These are phyloP conservation scores for Phytophthora colocasiae DNA, from an alignment of 352 stramenopile genomes.

Conservation along the genomic window DNA sequence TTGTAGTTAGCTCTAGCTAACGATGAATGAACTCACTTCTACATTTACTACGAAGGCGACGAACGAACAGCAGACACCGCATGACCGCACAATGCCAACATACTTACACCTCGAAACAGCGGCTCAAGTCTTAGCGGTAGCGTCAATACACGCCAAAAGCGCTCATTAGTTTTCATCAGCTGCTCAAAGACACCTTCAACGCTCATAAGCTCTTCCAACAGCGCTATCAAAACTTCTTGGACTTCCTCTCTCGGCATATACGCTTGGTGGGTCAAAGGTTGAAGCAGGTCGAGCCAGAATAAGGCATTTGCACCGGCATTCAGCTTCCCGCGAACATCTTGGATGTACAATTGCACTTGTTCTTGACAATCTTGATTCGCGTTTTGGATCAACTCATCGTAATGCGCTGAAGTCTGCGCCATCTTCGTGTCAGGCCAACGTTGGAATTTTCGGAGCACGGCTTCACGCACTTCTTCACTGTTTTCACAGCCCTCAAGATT, in stretches of 20 bases:
- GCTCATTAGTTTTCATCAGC: constrained; percentile 18
- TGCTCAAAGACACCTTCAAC: constrained; percentile 29
- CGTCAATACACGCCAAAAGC: constrained; percentile 25
- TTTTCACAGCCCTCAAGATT: constrained; percentile 16
- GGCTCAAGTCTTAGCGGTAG: constrained; percentile 39
- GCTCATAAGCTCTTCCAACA: constrained; percentile 34
- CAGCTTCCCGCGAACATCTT: constrained; percentile 31
- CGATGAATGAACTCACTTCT: no score
- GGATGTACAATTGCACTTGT: constrained; percentile 38
- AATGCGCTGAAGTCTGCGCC: constrained; percentile 8
- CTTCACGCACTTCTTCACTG: constrained; percentile 33
- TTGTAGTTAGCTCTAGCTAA: no score
- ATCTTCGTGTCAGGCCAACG: constrained; percentile 36
- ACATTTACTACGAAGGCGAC: no score
- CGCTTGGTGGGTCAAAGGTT: constrained; percentile 19
- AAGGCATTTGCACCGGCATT: constrained; percentile 17
- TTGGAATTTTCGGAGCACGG: constrained; percentile 36
- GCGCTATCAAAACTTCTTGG: constrained; percentile 19
- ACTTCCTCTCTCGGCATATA: constrained; percentile 18
- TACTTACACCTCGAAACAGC: constrained; percentile 32
- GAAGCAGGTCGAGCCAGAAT: constrained; percentile 38
- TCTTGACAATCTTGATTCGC: constrained; percentile 23
- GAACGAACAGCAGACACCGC: no score
- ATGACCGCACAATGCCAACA: constrained; percentile 22
- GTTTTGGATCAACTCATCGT: constrained; percentile 2